Base-by-base conservation (phyloP, 768 basidiomycete genomes). In the Serendipita sp. region DNA sequence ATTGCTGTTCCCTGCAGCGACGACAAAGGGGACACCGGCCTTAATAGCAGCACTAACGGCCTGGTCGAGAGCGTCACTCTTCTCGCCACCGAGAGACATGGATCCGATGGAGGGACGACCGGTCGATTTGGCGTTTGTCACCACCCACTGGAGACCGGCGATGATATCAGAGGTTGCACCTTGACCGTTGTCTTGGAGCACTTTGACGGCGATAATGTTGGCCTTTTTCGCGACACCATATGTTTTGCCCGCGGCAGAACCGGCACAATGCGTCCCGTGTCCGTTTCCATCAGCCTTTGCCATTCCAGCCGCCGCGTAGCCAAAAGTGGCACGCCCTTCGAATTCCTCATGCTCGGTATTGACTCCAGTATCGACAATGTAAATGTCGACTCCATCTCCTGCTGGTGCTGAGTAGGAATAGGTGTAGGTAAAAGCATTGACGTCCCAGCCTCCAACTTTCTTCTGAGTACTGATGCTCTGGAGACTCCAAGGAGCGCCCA, bases 161-260 rank as follows among this genome's bases (percentile, higher is more conserved):
- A 76, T 69, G 54, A 73, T 74, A 45, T 65, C 41, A 18, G 66
- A n/a, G 35, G 52, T 54, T 13, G 52, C 16, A 10, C 64, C 63
- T 36, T 1, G 48, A 15, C 23, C 36, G 62, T 35, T 2, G 44
- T 44, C 41, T 36, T 46, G 18, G 64, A 78, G 71, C 18, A 79
- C 78, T 67, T 78, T 79, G 64, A 79, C 76, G 2, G 77, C 76
- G 65, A 78, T 72, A 63, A 78, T 63, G 46, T 66, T 71, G 1
- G 74, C 76, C 15, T 56, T 64, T 68, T 76, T 73, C 23, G 76
- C 75, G 18, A 76, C 71, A 54, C 76, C 76, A 63, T 67, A 77
- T 32, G 67, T 69, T 5, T 66, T 70, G 8, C 77, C 77, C 11
- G 58, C 67, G n/a, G 68, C 68, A 16, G 68, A 67, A 16, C 67